Evolutionary conservation across 2,329 filamentous ascomycete species (phyloP), one percentile per base, ranked within the genome.

Genomic region (Rhynchosporium graminicola): DNA sequence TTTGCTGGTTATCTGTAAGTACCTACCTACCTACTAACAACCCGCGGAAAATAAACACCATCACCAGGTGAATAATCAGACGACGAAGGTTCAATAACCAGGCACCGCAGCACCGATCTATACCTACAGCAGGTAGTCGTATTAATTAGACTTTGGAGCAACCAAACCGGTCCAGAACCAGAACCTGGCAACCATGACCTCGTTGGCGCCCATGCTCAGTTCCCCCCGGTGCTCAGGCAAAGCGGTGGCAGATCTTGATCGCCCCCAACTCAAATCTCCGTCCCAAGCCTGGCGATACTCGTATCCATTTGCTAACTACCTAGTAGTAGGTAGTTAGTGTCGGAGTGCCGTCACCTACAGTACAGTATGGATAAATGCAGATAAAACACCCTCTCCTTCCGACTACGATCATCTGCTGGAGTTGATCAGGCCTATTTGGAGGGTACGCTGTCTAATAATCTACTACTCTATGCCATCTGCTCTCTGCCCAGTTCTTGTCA

Each of bases 191-290:
- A 33, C 29, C n/a, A 54, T 36, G 51, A 40, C 50, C 50, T 52
- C 33, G 50, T 20, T 52, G 50, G 50, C 50, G 51, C 51, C 51
- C 15, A 20, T 28, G 33, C 33, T 36, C 33, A 36, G 33, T 10
- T 36, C 33, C n/a, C 50, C 26, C 31, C 31, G 31, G 50, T 52
- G 50, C 2, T 43, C 13, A 43, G 15, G n/a, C 33, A 7, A 8
- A 54, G 51, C 8, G 51, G 38, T 52, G 50, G 33, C 50, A 52
- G 50, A 52, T 54, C 33, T 20, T n/a, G 51, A 54, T 54, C 7
- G 51, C 51, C 36, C 51, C 51, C 51, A 54, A 36, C 28, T 54
- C 26, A 42, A 54, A 54, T 54, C 51, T 54, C 51, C 36, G 51
- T 29, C 20, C 54, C 54, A 47, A 20, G 54, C 40, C 31, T 9